Percentiles rank a stretch among this genome's conserved stretches.
These are phyloP conservation scores for Solanum pennellii DNA, from an alignment of 257 asterid genomes.

Conservation along the genomic window DNA sequence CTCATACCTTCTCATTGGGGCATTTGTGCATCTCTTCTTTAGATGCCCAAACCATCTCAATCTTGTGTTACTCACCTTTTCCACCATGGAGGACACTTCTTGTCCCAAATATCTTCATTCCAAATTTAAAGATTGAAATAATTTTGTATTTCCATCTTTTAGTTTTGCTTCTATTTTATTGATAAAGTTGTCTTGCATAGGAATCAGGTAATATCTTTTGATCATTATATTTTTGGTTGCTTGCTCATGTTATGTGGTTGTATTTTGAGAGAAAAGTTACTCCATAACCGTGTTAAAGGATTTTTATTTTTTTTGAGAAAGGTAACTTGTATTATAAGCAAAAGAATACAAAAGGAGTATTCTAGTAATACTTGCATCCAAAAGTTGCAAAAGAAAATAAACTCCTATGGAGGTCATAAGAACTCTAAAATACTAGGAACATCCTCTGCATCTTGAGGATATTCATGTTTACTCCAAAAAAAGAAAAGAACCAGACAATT, in stretches of 20 bases:
- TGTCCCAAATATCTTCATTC: not conserved
- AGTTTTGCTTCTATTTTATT: not conserved
- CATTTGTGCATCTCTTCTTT: not conserved
- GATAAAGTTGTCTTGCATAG: not conserved
- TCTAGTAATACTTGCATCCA: too few relatives aligned
- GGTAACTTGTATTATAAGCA: too few relatives aligned
- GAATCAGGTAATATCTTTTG: not conserved
- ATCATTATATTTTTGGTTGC: not conserved
- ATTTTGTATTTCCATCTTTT: not conserved
- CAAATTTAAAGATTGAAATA: not conserved
- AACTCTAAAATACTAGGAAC: not conserved
- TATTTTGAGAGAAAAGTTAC: not conserved
- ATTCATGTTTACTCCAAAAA: not conserved
- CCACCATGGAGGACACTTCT: not conserved
- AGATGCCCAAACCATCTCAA: not conserved
- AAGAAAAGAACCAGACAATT: not conserved
- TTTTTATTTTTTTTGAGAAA: too few relatives aligned
- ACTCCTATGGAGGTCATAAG: too few relatives aligned
- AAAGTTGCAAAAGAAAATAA: too few relatives aligned
- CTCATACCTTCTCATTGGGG: not conserved
- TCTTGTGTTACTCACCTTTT: not conserved
- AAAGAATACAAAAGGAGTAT: too few relatives aligned
- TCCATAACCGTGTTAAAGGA: not conserved
- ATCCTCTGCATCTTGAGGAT: not conserved
- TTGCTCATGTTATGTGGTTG: not conserved